Evolutionary conservation across 345 rosid genomes (phyloP).

Genomic region (Anastatica hierochuntica): DNA sequence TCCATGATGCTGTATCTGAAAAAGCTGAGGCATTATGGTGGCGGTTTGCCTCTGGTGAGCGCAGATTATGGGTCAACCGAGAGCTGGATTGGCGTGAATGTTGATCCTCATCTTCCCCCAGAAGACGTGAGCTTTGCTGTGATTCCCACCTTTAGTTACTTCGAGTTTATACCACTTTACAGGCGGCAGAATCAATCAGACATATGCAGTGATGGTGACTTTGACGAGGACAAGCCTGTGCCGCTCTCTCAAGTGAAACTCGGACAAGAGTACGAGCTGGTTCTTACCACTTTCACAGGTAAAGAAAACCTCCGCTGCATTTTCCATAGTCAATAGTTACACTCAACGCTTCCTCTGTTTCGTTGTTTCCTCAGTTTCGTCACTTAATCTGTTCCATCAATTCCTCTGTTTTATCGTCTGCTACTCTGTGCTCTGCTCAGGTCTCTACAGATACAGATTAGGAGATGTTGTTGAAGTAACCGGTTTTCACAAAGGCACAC

Average conservation of each 20-base stretch:
- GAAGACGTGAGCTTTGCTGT: constrained; percentile 74
- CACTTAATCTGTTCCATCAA: background rate
- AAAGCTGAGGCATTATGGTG: constrained; percentile 64
- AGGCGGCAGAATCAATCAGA: constrained; percentile 12
- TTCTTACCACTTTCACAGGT: constrained; percentile 96
- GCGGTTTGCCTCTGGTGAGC: constrained; percentile 61
- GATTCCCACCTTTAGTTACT: constrained; percentile 78
- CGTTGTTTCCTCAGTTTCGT: background rate
- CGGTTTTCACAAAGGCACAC: constrained; percentile 66
- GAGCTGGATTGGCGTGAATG: constrained; percentile 93
- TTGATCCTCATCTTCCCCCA: constrained; percentile 61
- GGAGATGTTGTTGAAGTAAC: constrained; percentile 92
- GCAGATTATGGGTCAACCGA: constrained; percentile 94
- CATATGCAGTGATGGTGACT: constrained; percentile 31
- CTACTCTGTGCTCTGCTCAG: constrained; percentile 31
- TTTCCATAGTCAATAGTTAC: too few species aligned
- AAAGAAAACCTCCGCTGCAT: background rate
- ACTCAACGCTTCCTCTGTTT: too few species aligned
- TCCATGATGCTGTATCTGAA: constrained; percentile 73
- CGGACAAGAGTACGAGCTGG: constrained; percentile 79
- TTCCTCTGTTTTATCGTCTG: background rate
- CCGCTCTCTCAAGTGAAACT: constrained; percentile 62
- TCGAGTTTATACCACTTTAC: constrained; percentile 78
- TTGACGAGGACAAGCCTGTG: constrained; percentile 64
- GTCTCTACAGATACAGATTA: constrained; percentile 66